Evolutionary conservation across 2,329 filamentous ascomycete genomes (phyloP), one percentile per base, ranked within the genome.

Genomic region (Microsporum canis): DNA sequence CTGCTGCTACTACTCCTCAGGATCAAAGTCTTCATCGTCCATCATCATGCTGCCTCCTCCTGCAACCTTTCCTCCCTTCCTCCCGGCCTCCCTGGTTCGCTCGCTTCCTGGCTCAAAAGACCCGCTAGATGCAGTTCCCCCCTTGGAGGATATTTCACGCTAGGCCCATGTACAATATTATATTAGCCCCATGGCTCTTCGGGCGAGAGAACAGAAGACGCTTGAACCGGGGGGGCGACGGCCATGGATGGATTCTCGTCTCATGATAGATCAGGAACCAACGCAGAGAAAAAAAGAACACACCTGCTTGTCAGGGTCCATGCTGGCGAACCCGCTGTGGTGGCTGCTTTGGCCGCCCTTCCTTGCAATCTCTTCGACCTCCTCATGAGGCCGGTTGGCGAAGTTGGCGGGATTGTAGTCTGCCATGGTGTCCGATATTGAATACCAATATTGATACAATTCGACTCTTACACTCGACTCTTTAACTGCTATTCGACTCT

Each of bases 121-220:
- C 3, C 82, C 80, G 39, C 75, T 73, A 0, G 80, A 82, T 0
- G 79, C 77, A 58, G 82, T 72, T 3, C 80, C 81, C 7, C 82
- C 82, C 68, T 76, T 73, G 8, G 81, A 83, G 1, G 82, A 81
- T 62, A 84, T 82, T 1, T 83, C 76, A 23, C 74, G 72, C 80
- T 82, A 53, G 34, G 27, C 6, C 45, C 49, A 17, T 45, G 14
- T 43, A 17, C n/a, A 14, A 27, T 23, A 23, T 29, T 12, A 17
- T 57, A 41, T 41, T 41, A 41, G 38, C 38, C 17, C 17, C 38
- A 41, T 41, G 38, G 53, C 36, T 23, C 17, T 29, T 57, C 36
- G 33, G 33, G 33, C 53, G 36, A 57, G 47, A 51, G 47, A 33
- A 33, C 23, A 45, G 29, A 51, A 23, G 17, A 23, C 17, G 17